These are phyloP conservation scores for Pseudocercospora cruenta DNA, from an alignment of 2,329 filamentous ascomycete species.

Conservation along the genomic window DNA sequence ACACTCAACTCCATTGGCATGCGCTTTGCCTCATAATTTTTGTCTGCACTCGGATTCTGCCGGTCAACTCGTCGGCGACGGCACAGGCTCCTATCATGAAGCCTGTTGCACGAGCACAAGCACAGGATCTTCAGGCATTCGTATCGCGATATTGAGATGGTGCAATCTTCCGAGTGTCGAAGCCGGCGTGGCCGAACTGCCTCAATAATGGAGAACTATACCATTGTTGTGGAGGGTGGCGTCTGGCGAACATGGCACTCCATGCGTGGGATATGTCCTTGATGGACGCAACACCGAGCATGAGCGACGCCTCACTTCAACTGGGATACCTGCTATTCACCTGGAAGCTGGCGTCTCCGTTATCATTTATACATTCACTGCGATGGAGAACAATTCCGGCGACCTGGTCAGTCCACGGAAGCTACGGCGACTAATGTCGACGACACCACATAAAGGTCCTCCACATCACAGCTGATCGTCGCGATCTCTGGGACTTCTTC, in stretches of 20 bases:
- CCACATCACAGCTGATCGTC: neutral
- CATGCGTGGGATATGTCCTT: neutral
- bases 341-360: conserved; percentile 1
- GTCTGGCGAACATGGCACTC: neutral
- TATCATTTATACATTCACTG: neutral
- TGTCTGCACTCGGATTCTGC: neutral
- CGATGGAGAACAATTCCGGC: conserved; percentile 5
- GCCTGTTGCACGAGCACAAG: neutral
- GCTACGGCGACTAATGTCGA: conserved; percentile 1
- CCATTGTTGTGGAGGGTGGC: conserved; percentile 5
- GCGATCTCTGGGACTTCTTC: neutral
- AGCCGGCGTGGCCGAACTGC: neutral
- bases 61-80: neutral
- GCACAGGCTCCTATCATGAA: neutral
- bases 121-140: neutral
- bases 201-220: neutral
- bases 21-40: neutral
- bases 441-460: conserved; percentile 6
- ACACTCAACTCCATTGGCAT: neutral
- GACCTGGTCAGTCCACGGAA: conserved; percentile 2
- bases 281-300: neutral
- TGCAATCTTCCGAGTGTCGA: neutral
- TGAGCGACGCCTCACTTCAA: conserved; percentile 7
- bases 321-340: neutral
- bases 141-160: neutral